Conservation (phyloP, 352 stramenopile genomes). For the Phytopythium oedochilum region DNA sequence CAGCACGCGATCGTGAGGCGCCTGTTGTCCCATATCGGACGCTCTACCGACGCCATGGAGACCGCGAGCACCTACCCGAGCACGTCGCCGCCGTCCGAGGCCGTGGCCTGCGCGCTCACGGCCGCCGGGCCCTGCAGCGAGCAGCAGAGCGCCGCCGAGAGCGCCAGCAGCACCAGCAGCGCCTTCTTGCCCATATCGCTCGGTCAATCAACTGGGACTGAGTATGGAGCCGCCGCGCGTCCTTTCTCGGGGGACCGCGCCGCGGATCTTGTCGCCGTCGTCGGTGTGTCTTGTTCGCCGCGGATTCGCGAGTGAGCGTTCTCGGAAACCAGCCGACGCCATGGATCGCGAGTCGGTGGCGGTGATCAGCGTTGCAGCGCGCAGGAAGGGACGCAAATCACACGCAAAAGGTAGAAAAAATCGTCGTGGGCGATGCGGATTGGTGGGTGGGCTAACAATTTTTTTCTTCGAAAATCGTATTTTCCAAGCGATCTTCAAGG, state of each 20-base stretch:
- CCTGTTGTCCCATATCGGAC: too few relatives aligned
- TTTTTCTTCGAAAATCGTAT: neutral
- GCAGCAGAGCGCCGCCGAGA: conserved; percentile 28
- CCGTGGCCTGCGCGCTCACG: conserved; percentile 18
- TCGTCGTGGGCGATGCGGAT: neutral
- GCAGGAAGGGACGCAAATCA: neutral
- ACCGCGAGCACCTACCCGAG: conserved; percentile 23
- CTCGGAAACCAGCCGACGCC: neutral
- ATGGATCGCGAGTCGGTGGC: neutral
- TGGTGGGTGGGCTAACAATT: neutral
- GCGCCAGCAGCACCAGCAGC: conserved; percentile 33
- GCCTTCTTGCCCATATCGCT: neutral
- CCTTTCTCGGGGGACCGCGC: neutral
- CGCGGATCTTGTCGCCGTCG: neutral
- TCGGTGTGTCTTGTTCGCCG: neutral
- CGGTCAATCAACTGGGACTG: neutral
- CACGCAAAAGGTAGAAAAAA: neutral
- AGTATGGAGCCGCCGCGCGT: neutral
- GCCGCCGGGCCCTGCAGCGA: conserved; percentile 14
- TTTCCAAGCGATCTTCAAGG: neutral
- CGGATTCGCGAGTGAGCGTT: conserved; percentile 5
- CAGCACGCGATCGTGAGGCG: too few relatives aligned
- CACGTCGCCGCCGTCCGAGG: conserved; percentile 32
- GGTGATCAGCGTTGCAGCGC: neutral
- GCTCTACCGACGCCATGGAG: too few relatives aligned